Evolutionary conservation across 768 basidiomycete species (phyloP), one percentile per base, ranked within the genome.

Genomic region (Panellus pusillus): DNA sequence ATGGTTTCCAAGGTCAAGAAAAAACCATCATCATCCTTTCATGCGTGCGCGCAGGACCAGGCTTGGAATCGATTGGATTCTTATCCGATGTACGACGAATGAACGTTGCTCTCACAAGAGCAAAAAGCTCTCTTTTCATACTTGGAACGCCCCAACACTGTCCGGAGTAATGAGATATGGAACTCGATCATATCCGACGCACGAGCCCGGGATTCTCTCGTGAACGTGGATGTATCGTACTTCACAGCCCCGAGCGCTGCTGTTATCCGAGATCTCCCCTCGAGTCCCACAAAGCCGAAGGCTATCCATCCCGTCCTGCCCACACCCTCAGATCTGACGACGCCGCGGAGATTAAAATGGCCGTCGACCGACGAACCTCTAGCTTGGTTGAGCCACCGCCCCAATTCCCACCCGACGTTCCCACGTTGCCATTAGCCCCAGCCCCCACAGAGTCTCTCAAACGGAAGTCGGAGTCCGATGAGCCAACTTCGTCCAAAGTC

Each of bases 1-100:
- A 99, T 70, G 97, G 96, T 9, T 98, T 98, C 66, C 97, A 99
- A 70, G 97, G 97, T 44, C 97, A 99, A 73, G 97, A 99, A 69
- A 99, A 99, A 68, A 93, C 96, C 62, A 83, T 99, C 48, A 96
- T 99, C 71, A 98, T 99, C 60, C 78, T 99, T 17, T 98, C 97
- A 3, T 97, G 94, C 67, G 97, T 98, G 17, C 84, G 97, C 58
- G 90, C 93, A 9, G 94, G 97, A 6, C 86, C 91, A 15, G 87
- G 89, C n/a, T 68, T 93, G 17, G 79, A 81, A 52, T 82, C 75
- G 0, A 83, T 98, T 50, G 97, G 97, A 54, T 98, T 98, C 76
- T 79, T 98, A 63, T 80, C 84, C 84, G 90, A 96, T 68, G 68
- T 78, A 18, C 86, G 95, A 40, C 87, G 96, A 40, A 96, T 98